phyloP scores from a whole-genome alignment of 768 basidiomycete genomes.

The Leccinum rimulosum region DNA sequence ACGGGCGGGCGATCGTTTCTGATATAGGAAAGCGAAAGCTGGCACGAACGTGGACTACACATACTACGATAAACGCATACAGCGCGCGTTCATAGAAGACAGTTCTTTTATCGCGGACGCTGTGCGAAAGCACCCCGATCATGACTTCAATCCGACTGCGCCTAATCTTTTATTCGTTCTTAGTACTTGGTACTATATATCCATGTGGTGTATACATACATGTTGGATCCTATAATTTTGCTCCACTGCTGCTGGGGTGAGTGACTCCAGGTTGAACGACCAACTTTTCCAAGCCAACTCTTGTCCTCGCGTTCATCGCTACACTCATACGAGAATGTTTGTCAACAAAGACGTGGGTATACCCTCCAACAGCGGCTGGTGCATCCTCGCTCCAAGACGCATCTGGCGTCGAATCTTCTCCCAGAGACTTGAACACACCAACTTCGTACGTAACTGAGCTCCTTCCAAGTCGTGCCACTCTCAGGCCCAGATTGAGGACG shows the following conservation, averaged over 20 bases:
- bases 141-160: too few relatives aligned
- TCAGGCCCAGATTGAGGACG: conserved; percentile 64
- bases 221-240: conserved; percentile 22
- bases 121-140: too few relatives aligned
- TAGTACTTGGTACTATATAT: too few relatives aligned
- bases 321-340: conserved; percentile 54
- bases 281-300: conserved; percentile 41
- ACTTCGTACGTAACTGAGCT: conserved; percentile 82
- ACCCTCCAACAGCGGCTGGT: conserved; percentile 49
- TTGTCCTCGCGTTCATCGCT: conserved; percentile 41
- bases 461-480: conserved; percentile 63
- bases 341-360: conserved; percentile 85
- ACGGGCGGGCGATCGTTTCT: too few relatives aligned
- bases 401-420: not conserved
- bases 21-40: too few relatives aligned
- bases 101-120: too few relatives aligned
- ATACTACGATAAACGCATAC: too few relatives aligned
- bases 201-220: not conserved
- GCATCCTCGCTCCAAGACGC: conserved; percentile 13
- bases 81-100: too few relatives aligned
- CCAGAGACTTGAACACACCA: conserved; percentile 58
- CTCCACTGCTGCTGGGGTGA: not conserved
- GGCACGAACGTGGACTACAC: too few relatives aligned
- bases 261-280: not conserved
- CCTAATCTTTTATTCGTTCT: too few relatives aligned